Evolutionary conservation across 2,329 filamentous ascomycete species (phyloP).

Genomic region (Trichoderma hamatum): DNA sequence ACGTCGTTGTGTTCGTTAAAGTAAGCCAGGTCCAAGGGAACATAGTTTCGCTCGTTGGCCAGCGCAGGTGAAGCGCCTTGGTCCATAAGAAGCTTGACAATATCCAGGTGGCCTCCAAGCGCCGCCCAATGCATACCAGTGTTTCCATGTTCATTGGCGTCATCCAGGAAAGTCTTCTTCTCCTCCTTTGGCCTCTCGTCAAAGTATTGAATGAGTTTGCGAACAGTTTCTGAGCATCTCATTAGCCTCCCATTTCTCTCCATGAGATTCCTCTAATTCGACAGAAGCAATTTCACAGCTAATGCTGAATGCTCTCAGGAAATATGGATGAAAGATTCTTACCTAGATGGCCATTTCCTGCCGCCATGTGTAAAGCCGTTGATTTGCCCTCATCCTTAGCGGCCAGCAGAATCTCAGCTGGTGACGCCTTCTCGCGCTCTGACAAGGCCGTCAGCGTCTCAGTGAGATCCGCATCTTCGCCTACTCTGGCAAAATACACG

Average conservation of each 20-base stretch:
- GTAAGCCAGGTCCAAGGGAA: conserved; percentile 74
- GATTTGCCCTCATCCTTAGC: conserved; percentile 76
- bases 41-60: conserved; percentile 82
- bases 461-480: conserved; percentile 72
- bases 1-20: conserved; percentile 69
- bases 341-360: conserved; percentile 87
- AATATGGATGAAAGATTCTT: conserved; percentile 34
- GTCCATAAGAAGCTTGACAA: conserved; percentile 76
- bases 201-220: conserved; percentile 48
- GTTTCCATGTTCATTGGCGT: conserved; percentile 80
- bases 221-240: conserved; percentile 48
- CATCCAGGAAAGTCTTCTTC: conserved; percentile 62
- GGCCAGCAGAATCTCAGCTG: conserved; percentile 67
- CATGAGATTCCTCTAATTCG: not conserved
- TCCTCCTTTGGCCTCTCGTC: conserved; percentile 44
- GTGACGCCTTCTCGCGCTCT: conserved; percentile 60
- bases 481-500: conserved; percentile 80
- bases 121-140: conserved; percentile 94
- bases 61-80: conserved; percentile 76
- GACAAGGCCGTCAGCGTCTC: conserved; percentile 61
- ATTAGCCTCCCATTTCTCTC: not conserved
- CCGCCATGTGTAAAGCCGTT: conserved; percentile 87
- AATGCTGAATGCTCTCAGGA: not conserved
- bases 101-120: conserved; percentile 80
- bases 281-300: no score